Conservation (phyloP, 768 basidiomycete species). For the Mycena vitilis region DNA sequence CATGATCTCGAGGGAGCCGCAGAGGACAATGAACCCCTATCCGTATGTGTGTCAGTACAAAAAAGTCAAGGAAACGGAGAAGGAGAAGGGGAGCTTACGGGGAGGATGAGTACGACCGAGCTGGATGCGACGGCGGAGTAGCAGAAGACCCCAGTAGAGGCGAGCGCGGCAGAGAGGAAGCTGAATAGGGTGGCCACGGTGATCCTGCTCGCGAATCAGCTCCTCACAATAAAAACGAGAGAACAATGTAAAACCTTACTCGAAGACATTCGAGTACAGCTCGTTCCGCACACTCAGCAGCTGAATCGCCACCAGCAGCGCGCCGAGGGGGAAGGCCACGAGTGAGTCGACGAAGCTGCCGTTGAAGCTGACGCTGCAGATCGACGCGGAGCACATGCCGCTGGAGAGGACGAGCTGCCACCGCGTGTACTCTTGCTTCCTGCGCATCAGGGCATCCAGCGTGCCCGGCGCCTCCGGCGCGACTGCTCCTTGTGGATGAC, state of each 20-base stretch:
- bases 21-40: conserved; percentile 76
- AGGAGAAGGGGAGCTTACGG: conserved; percentile 54
- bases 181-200: conserved; percentile 84
- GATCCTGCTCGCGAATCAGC: conserved; percentile 59
- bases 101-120: conserved; percentile 84
- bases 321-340: conserved; percentile 79
- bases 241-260: conserved; percentile 50
- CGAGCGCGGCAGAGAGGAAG: conserved; percentile 81
- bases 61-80: not conserved
- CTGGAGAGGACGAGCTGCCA: conserved; percentile 77
- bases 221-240: not conserved
- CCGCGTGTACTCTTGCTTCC: conserved; percentile 68
- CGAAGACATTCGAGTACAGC: conserved; percentile 84
- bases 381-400: conserved; percentile 80
- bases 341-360: conserved; percentile 85
- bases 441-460: conserved; percentile 80
- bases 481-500: conserved; percentile 88
- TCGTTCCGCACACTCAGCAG: conserved; percentile 79
- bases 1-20: conserved; percentile 81
- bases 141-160: conserved; percentile 76
- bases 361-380: conserved; percentile 77
- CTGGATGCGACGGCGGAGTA: conserved; percentile 84
- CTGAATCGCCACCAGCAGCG: conserved; percentile 79
- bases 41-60: conserved; percentile 33
- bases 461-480: conserved; percentile 78